Conservation (phyloP, 1,284 basidiomycete species). For the Moniliella sp. region DNA sequence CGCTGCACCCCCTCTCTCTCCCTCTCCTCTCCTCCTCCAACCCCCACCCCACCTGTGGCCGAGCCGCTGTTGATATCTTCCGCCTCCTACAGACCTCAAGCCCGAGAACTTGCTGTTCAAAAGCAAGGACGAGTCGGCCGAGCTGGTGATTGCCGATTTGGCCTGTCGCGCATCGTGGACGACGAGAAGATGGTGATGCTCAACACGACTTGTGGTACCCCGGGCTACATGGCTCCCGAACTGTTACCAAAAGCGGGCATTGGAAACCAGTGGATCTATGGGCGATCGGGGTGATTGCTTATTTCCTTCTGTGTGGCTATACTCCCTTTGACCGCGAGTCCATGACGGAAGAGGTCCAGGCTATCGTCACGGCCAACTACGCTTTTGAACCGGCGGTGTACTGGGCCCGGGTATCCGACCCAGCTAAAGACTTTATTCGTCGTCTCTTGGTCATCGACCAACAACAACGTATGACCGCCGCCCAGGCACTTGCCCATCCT, state of each 20-base stretch:
- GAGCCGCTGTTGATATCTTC: no score
- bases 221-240: conserved; percentile 89
- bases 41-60: no score
- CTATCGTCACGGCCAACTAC: conserved; percentile 29
- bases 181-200: conserved; percentile 67
- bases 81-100: conserved; percentile 46
- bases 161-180: conserved; percentile 61
- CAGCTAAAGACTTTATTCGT: conserved; percentile 26
- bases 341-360: conserved; percentile 30
- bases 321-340: conserved; percentile 31
- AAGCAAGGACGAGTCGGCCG: conserved; percentile 65
- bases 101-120: conserved; percentile 92
- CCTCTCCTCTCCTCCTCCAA: no score
- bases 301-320: conserved; percentile 31
- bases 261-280: background rate
- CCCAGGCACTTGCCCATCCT: conserved; percentile 18
- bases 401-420: conserved; percentile 21
- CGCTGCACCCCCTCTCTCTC: background rate
- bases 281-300: conserved; percentile 31
- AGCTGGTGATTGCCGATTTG: conserved; percentile 96
- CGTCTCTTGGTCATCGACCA: conserved; percentile 24
- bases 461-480: conserved; percentile 14
- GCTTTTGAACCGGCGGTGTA: conserved; percentile 25
- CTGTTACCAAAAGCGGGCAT: conserved; percentile 64
- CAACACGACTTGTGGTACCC: conserved; percentile 84